These are phyloP conservation scores for Vachellia pachyceras DNA, from an alignment of 306 rosid species.

Conservation along the genomic window DNA sequence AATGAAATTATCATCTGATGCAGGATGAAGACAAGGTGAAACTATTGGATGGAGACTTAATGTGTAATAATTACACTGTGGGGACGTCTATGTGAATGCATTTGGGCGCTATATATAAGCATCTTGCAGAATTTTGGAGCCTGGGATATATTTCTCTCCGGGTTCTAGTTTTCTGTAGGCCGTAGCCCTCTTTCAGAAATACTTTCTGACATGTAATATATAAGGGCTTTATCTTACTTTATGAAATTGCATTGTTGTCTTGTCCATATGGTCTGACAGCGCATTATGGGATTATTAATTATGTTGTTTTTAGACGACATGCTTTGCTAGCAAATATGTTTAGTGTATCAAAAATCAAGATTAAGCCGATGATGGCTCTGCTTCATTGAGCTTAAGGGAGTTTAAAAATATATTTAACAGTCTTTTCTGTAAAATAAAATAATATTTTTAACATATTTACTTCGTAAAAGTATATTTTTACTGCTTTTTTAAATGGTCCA, in stretches of 20 bases:
- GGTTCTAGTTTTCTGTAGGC: conserved; percentile 27
- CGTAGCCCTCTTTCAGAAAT: conserved; percentile 32
- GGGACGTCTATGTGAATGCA: conserved; percentile 47
- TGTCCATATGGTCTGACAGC: conserved; percentile 26
- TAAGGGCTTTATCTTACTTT: conserved; percentile 31
- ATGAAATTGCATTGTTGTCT: conserved; percentile 37
- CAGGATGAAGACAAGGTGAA: conserved; percentile 64
- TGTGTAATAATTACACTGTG: conserved; percentile 39
- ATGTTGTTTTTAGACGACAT: conserved; percentile 29
- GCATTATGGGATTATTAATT: conserved; percentile 35
- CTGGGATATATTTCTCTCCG: conserved; percentile 23
- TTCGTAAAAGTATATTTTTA: too few relatives aligned
- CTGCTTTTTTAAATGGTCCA: too few relatives aligned
- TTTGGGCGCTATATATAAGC: conserved; percentile 23
- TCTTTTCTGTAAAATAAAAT: too few relatives aligned
- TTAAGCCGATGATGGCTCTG: conserved; percentile 7
- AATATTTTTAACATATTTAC: too few relatives aligned
- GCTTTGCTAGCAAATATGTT: conserved; percentile 31
- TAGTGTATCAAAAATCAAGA: conserved; percentile 10
- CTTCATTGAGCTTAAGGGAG: too few relatives aligned
- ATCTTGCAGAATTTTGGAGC: conserved; percentile 39
- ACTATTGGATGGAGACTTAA: conserved; percentile 48
- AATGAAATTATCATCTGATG: conserved; percentile 40
- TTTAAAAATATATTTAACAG: too few relatives aligned
- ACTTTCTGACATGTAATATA: neutral